phyloP scores from a whole-genome alignment of 768 basidiomycete species.

The Strobilomyces confusus region DNA sequence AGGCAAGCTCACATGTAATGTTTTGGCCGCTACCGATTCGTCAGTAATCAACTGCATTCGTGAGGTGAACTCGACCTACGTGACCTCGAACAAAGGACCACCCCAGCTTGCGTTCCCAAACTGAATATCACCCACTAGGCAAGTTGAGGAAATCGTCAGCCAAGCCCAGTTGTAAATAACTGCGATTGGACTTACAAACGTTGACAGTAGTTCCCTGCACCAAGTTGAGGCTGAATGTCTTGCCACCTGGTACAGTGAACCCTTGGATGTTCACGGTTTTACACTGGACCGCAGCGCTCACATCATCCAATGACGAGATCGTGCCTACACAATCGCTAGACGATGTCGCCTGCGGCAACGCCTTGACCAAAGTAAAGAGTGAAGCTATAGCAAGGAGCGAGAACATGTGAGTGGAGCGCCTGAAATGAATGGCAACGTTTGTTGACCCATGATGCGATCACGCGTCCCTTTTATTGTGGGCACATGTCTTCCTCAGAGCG shows the following conservation, averaged over 20 bases:
- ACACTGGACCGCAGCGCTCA: conserved; percentile 49
- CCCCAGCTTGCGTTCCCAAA: conserved; percentile 53
- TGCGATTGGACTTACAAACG: conserved; percentile 50
- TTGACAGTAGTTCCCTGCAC: conserved; percentile 52
- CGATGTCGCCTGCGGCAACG: conserved; percentile 13
- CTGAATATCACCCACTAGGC: conserved; percentile 49
- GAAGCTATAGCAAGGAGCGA: conserved; percentile 8
- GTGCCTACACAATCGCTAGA: conserved; percentile 42
- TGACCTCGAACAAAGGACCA: conserved; percentile 52
- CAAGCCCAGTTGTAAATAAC: not conserved
- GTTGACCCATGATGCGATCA: not conserved
- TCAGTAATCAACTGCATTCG: not conserved
- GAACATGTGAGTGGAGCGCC: conserved; percentile 4
- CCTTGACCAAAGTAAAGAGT: conserved; percentile 15
- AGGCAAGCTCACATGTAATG: conserved; percentile 43
- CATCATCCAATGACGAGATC: conserved; percentile 50
- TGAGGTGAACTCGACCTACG: conserved; percentile 27
- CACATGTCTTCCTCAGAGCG: no score
- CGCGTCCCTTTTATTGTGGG: not conserved
- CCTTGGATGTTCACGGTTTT: conserved; percentile 52
- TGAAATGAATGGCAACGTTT: not conserved
- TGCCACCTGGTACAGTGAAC: conserved; percentile 55
- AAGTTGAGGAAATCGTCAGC: not conserved
- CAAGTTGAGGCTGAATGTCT: conserved; percentile 46
- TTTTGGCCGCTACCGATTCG: conserved; percentile 37